Conservation (phyloP, 169 alveolate genomes). For the Toxoplasma gondii region DNA sequence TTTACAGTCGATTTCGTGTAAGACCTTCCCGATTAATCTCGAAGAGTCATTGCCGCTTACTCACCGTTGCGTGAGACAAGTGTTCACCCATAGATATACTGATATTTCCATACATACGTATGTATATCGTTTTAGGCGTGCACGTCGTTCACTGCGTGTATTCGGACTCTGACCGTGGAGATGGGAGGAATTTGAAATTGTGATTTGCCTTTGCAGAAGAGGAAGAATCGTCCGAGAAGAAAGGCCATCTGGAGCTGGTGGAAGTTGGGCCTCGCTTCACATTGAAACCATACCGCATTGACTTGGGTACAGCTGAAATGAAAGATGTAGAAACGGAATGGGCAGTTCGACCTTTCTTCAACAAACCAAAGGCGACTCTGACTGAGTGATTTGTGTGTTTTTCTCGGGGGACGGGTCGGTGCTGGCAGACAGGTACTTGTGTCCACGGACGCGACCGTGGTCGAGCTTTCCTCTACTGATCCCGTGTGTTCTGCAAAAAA, state of each 20-base stretch:
- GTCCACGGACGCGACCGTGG: neutral
- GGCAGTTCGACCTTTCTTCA: constrained; percentile 98
- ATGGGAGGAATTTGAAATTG: too few species aligned
- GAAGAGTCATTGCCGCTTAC: too few species aligned
- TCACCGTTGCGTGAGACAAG: too few species aligned
- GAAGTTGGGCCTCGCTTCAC: constrained; percentile 97
- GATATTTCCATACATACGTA: too few species aligned
- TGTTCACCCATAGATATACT: too few species aligned
- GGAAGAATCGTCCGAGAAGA: constrained; percentile 34
- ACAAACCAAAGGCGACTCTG: constrained; percentile 86
- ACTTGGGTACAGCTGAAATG: constrained; percentile 97
- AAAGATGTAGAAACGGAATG: constrained; percentile 96
- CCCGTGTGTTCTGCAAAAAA: too few species aligned
- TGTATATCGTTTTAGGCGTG: neutral
- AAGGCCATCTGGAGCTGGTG: constrained; percentile 77
- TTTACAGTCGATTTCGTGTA: too few species aligned
- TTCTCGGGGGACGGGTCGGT: neutral
- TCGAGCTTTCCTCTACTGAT: too few species aligned
- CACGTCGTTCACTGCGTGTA: neutral
- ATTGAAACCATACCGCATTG: constrained; percentile 93
- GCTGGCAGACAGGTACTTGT: neutral
- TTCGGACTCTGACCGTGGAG: too few species aligned
- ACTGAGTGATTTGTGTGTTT: neutral
- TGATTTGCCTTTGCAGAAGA: neutral
- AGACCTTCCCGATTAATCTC: too few species aligned